Evolutionary conservation across 192 early-diverging fungal genomes (phyloP).

Genomic region (Powellomyces hirtus): DNA sequence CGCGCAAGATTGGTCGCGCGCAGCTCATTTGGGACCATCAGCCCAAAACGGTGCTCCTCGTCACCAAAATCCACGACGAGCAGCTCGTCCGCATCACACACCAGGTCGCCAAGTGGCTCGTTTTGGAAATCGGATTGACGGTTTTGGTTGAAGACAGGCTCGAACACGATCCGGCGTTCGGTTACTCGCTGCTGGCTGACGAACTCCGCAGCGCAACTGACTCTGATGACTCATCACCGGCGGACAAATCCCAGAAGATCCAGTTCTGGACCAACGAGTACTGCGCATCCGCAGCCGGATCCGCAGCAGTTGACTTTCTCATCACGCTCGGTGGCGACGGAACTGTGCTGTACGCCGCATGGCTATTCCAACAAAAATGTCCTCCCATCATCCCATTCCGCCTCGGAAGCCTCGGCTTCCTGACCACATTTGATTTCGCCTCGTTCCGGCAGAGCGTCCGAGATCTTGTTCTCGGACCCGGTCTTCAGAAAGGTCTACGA

Average conservation of each 20-base stretch:
- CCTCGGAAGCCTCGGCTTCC: slow-evolving; percentile 86
- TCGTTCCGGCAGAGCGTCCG: slow-evolving; percentile 58
- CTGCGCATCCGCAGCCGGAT: slow-evolving; percentile 6
- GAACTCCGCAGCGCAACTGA: slow-evolving; percentile 5
- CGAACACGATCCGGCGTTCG: slow-evolving; percentile 28
- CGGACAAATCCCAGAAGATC: neutral
- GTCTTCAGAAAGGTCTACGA: slow-evolving; percentile 68
- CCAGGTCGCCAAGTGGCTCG: slow-evolving; percentile 40
- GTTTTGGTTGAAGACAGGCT: slow-evolving; percentile 39
- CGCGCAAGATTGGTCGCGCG: slow-evolving; percentile 52
- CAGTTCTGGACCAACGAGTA: slow-evolving; percentile 26
- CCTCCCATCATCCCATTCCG: slow-evolving; percentile 91
- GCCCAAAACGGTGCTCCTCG: slow-evolving; percentile 45
- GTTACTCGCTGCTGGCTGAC: neutral
- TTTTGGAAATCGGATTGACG: slow-evolving; percentile 32
- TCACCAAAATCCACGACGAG: slow-evolving; percentile 45
- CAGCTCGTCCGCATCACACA: slow-evolving; percentile 36
- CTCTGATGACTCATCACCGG: neutral
- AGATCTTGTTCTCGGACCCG: slow-evolving; percentile 48
- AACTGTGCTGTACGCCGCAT: slow-evolving; percentile 91
- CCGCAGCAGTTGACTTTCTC: slow-evolving; percentile 69
- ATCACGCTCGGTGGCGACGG: slow-evolving; percentile 97
- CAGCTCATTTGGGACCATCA: slow-evolving; percentile 45
- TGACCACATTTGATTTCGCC: slow-evolving; percentile 79
- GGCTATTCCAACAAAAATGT: slow-evolving; percentile 73